A percentile compares a stretch with the other conserved stretches of the same genome.
Conservation (phyloP, 345 rosid species). For the Syzygium aromaticum region DNA sequence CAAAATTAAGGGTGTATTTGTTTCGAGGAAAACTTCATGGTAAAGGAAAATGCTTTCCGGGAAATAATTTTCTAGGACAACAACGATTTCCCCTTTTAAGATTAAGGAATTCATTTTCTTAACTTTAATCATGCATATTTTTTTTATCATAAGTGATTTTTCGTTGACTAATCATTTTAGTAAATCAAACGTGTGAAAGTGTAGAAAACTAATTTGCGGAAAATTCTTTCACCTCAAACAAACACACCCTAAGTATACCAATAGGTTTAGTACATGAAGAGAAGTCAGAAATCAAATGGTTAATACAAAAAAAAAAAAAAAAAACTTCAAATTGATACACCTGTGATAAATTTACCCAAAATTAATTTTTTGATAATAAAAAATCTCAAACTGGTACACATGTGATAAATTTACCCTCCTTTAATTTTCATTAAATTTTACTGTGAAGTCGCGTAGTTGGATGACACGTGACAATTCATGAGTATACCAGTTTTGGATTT, state of each 20-base stretch:
- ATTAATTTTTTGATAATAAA: too few species aligned
- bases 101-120: not conserved
- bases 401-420: too few species aligned
- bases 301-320: too few species aligned
- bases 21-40: not conserved
- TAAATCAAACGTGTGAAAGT: not conserved
- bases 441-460: too few species aligned
- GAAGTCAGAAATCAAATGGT: not conserved
- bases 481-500: too few species aligned
- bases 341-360: too few species aligned
- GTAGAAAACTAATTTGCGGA: not conserved
- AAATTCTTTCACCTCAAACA: not conserved
- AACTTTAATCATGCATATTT: not conserved
- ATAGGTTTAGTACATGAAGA: not conserved
- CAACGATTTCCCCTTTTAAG: not conserved
- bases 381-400: too few species aligned
- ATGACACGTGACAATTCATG: too few species aligned
- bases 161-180: not conserved
- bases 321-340: too few species aligned
- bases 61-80: not conserved
- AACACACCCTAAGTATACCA: not conserved
- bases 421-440: too few species aligned
- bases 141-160: not conserved
- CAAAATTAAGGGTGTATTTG: not conserved
- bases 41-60: not conserved